Conservation (phyloP, 2,329 filamentous ascomycete genomes). For the Tolypocladium endophyticum region DNA sequence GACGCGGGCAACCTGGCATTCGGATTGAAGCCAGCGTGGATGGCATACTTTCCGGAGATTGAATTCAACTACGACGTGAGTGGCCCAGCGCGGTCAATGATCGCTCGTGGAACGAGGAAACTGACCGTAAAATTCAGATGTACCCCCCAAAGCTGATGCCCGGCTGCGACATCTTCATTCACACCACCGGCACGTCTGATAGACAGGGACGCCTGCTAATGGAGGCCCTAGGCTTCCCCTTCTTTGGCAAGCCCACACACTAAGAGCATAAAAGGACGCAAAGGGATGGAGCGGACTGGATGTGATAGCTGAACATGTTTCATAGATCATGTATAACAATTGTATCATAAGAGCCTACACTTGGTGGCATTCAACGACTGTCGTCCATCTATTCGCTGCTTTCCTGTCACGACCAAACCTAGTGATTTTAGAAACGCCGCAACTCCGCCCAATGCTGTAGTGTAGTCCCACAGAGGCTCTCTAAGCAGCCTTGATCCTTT, state of each 20-base stretch:
- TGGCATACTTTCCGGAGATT: slow-evolving; percentile 84
- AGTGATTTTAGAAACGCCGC: slow-evolving; percentile 7
- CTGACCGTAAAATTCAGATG: slow-evolving; percentile 29
- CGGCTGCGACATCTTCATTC: slow-evolving; percentile 71
- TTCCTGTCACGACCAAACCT: neutral
- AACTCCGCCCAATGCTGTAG: slow-evolving; percentile 27
- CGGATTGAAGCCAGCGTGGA: slow-evolving; percentile 64
- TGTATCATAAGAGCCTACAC: slow-evolving; percentile 17
- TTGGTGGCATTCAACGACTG: neutral
- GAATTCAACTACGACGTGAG: slow-evolving; percentile 91
- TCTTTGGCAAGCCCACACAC: slow-evolving; percentile 60
- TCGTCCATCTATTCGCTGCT: neutral
- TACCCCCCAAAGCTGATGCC: slow-evolving; percentile 65
- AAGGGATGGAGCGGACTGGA: neutral
- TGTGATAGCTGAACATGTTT: slow-evolving; percentile 7
- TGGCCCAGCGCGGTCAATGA: slow-evolving; percentile 10
- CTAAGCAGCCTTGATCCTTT: slow-evolving; percentile 28
- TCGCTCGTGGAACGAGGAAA: slow-evolving; percentile 1
- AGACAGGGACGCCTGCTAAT: slow-evolving; percentile 69
- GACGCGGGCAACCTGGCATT: slow-evolving; percentile 78
- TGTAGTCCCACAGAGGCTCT: neutral
- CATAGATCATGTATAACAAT: slow-evolving; percentile 22
- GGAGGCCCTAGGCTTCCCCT: slow-evolving; percentile 46
- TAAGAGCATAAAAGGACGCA: slow-evolving; percentile 9
- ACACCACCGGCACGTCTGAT: slow-evolving; percentile 78